Percentiles rank a stretch among this genome's conserved stretches.
Conservation (phyloP, 2,329 filamentous ascomycete species). For the Talaromyces sp. region DNA sequence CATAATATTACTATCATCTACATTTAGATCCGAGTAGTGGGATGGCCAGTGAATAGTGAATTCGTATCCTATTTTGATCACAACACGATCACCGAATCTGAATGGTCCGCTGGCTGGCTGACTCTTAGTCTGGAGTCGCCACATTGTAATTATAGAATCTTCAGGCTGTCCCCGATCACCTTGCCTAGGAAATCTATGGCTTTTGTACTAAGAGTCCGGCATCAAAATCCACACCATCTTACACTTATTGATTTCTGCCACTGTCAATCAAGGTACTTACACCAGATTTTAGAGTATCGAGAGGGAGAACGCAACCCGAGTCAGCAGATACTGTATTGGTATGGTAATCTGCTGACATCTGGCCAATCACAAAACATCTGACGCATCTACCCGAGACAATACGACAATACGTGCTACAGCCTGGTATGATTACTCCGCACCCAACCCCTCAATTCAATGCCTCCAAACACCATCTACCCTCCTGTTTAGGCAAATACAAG, state of each 20-base stretch:
- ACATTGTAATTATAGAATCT: not conserved
- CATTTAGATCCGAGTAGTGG: not conserved
- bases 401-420: not conserved
- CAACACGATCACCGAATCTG: not conserved
- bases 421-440: not conserved
- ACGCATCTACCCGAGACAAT: not conserved
- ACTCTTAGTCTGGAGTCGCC: not conserved
- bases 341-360: not conserved
- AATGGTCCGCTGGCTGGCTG: not conserved
- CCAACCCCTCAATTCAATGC: conserved; percentile 1
- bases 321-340: conserved; percentile 5
- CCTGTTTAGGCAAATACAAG: not conserved
- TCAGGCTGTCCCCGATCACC: not conserved
- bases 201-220: not conserved
- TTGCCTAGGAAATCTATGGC: not conserved
- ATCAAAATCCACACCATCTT: not conserved
- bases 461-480: not conserved
- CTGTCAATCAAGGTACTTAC: not conserved
- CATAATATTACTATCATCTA: not conserved
- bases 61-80: not conserved
- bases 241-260: not conserved
- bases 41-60: not conserved
- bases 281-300: not conserved
- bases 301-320: not conserved
- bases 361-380: not conserved